Conservation (phyloP, 163 green algal genomes). For the Scenedesmus sp. region DNA sequence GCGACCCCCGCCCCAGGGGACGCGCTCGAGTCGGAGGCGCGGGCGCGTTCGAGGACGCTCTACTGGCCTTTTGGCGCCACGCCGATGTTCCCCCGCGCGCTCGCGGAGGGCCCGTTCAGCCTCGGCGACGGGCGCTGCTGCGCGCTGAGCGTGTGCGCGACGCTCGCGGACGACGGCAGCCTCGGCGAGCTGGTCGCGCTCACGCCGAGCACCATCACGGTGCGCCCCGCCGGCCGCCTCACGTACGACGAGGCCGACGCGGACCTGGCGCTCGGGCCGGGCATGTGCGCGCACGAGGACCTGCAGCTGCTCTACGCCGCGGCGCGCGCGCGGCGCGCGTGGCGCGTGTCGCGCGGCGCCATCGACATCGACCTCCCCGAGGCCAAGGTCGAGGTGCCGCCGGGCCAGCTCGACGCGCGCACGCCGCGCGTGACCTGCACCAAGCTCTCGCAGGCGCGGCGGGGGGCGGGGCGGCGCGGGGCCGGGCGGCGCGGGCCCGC, state of each 20-base stretch:
- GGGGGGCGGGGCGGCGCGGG: not conserved
- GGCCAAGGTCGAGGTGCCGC: slow-evolving; percentile 47
- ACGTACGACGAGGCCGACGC: slow-evolving; percentile 72
- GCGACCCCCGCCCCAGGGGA: slow-evolving; percentile 9
- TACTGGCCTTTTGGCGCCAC: slow-evolving; percentile 86
- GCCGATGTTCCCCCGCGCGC: slow-evolving; percentile 87
- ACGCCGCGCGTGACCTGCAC: slow-evolving; percentile 38
- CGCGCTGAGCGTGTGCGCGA: slow-evolving; percentile 48
- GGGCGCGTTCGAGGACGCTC: slow-evolving; percentile 66
- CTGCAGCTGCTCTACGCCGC: slow-evolving; percentile 38
- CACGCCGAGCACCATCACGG: slow-evolving; percentile 54
- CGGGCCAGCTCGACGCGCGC: slow-evolving; percentile 21
- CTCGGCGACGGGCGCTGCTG: slow-evolving; percentile 55
- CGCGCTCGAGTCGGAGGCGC: slow-evolving; percentile 66
- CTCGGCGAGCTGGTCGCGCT: slow-evolving; percentile 55
- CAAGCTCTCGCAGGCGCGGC: slow-evolving; percentile 33
- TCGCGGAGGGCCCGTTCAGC: slow-evolving; percentile 87
- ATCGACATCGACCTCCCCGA: slow-evolving; percentile 65
- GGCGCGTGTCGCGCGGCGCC: slow-evolving; percentile 47
- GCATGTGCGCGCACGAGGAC: slow-evolving; percentile 23
- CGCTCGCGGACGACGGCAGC: slow-evolving; percentile 37
- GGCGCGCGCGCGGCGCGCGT: slow-evolving; percentile 13
- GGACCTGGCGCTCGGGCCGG: slow-evolving; percentile 36
- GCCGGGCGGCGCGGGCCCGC: not conserved
- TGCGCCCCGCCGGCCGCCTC: slow-evolving; percentile 62